Base-by-base conservation (phyloP, 371 early-diverging fungal species). In the Blakeslea trispora region DNA sequence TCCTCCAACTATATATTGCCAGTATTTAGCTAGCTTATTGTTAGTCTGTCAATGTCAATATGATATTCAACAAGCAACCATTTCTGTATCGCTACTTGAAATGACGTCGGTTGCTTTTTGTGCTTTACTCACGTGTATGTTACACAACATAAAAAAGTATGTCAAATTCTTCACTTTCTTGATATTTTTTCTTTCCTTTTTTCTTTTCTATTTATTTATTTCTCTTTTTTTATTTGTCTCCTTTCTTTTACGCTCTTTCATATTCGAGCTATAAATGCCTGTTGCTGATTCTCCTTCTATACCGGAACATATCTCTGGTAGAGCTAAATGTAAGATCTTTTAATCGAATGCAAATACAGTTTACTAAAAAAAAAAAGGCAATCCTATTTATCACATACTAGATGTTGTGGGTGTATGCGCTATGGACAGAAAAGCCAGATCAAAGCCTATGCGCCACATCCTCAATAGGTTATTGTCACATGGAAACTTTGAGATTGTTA, bases 391-490 rank as follows among this genome's bases (percentile, higher is more conserved):
- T 9, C 7, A 31, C 18, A 23, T 17, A n/a, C 7, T 44, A 88
- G 88, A 81, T 61, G 81, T 86, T 39, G 84, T 97, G 31, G 97
- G 96, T 5, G 85, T 97, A 11, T 95, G 95, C 63, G 95, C 96
- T 1, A 89, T 95, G 90, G 96, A 95, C 69, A 89, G 82, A 57
- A 97, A 97, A 79, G 93, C 96, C 13, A 84, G 95, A 40, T 95
- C 96, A 18, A 96, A 94, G 62, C 96, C 96, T 17, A 98, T 98
- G 99, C 81, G 93, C 35, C 92, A 93, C 71, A 95, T 98, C 55
- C 75, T 98, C 15, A 87, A 93, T 67, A 81, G 92, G 21, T 66
- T 98, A 28, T 59, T 93, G 19, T 74, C 83, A 1, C 78, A 71
- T 55, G 90, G 85, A 5, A 86, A 91, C 41, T 96, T 94, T 66